These are phyloP conservation scores for Coniochaeta sp. DNA, from an alignment of 2,329 filamentous ascomycete species.

Conservation along the genomic window DNA sequence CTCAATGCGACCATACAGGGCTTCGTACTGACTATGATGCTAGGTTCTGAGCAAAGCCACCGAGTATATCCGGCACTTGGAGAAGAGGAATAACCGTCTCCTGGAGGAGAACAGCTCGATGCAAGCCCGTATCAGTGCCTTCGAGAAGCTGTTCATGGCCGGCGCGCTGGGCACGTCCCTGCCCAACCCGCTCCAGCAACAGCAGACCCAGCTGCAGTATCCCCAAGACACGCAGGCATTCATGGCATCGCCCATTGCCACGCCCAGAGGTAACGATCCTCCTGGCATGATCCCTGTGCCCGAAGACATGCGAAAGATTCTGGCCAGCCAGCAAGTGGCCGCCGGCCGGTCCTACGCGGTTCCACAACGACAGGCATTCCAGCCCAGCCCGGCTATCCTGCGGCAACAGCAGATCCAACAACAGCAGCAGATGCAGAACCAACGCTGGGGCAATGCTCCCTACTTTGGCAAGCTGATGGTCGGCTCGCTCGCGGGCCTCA, in stretches of 20 bases:
- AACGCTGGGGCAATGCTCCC: slow-evolving; percentile 46
- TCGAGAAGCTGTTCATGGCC: slow-evolving; percentile 72
- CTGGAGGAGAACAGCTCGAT: slow-evolving; percentile 74
- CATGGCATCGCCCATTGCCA: slow-evolving; percentile 34
- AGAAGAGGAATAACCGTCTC: slow-evolving; percentile 79
- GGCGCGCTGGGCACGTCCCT: slow-evolving; percentile 61
- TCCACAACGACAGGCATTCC: slow-evolving; percentile 28
- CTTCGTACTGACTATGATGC: slow-evolving; percentile 8
- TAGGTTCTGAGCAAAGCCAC: slow-evolving; percentile 85
- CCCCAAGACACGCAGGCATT: slow-evolving; percentile 32
- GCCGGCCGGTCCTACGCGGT: slow-evolving; percentile 44
- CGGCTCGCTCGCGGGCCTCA: slow-evolving; percentile 82
- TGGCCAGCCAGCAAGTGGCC: slow-evolving; percentile 46
- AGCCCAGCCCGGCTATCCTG: slow-evolving; percentile 34
- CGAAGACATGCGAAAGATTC: slow-evolving; percentile 56
- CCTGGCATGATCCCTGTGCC: slow-evolving; percentile 59
- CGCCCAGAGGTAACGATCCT: slow-evolving; percentile 32
- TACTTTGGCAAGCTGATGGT: slow-evolving; percentile 80
- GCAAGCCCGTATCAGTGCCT: slow-evolving; percentile 68
- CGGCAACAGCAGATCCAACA: slow-evolving; percentile 48
- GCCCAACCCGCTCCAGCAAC: slow-evolving; percentile 43
- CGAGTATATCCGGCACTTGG: slow-evolving; percentile 89
- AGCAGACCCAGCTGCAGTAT: slow-evolving; percentile 46
- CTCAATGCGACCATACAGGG: neutral
- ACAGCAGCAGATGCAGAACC: slow-evolving; percentile 36